Evolutionary conservation across 164 flowering plant genomes (phyloP).

Genomic region (Dillenia turbinata): DNA sequence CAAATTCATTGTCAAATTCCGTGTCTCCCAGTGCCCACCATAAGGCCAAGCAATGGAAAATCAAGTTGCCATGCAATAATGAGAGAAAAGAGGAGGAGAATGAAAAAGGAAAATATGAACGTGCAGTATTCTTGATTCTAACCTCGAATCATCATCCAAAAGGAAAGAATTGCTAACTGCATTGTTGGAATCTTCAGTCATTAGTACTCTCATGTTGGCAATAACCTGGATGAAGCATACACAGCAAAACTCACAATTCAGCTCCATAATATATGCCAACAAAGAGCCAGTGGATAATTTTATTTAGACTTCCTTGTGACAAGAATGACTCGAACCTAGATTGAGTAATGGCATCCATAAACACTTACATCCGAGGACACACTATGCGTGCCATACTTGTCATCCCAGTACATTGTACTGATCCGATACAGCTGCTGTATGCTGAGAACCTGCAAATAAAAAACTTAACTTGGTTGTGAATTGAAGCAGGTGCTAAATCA

Average conservation of each 20-base stretch:
- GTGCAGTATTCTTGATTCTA: constrained; percentile 4
- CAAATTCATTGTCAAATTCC: too few species aligned
- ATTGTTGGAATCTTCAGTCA: constrained; percentile 71
- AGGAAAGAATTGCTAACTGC: constrained; percentile 66
- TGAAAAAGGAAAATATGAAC: neutral
- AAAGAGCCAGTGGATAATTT: neutral
- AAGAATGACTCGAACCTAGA: constrained; percentile 25
- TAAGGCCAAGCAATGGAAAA: neutral
- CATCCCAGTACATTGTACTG: constrained; percentile 99
- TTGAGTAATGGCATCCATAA: constrained; percentile 29
- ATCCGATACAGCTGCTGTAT: constrained; percentile 96
- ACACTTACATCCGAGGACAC: constrained; percentile 89
- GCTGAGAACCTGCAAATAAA: constrained; percentile 73
- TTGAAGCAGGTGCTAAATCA: neutral
- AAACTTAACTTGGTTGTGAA: constrained; percentile 10
- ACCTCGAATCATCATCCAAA: constrained; percentile 71
- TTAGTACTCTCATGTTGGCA: constrained; percentile 60
- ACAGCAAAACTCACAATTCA: constrained; percentile 8
- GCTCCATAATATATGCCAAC: constrained; percentile 1
- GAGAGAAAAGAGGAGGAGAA: neutral
- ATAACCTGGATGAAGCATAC: constrained; percentile 35
- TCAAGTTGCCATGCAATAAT: constrained; percentile 2
- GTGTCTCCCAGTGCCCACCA: neutral
- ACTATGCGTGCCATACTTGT: constrained; percentile 95
- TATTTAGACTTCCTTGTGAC: constrained; percentile 4